These are phyloP conservation scores for Chaetomium strumarium DNA, from an alignment of 2,329 filamentous ascomycete species.

Conservation along the genomic window DNA sequence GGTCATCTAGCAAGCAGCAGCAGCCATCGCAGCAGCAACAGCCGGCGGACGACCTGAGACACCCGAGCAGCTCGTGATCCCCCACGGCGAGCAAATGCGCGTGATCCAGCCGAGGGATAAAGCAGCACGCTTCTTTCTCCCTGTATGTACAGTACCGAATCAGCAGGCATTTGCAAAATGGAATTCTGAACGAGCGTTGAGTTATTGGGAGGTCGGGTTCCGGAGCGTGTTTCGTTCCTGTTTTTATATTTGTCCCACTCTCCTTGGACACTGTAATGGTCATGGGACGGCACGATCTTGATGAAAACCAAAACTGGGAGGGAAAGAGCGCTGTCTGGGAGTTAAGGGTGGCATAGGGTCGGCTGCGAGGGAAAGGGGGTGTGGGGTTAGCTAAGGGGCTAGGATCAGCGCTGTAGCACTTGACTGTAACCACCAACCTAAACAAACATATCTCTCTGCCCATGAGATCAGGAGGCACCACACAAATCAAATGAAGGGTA, in stretches of 20 bases:
- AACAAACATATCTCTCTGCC: no score
- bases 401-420: no score
- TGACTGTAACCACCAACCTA: no score
- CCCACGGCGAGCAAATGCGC: neutral
- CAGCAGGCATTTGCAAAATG: conserved; percentile 18
- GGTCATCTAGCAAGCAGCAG: conserved; percentile 29
- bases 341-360: neutral
- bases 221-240: neutral
- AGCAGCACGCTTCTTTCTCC: neutral
- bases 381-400: no score
- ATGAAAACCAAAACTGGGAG: conserved; percentile 6
- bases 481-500: no score
- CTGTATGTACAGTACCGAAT: conserved; percentile 17
- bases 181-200: conserved; percentile 2
- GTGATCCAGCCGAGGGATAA: neutral
- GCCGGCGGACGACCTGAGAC: conserved; percentile 17
- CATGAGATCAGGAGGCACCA: no score
- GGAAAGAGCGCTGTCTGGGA: conserved; percentile 6
- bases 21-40: conserved; percentile 20
- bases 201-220: neutral
- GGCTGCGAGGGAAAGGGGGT: neutral
- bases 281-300: conserved; percentile 6
- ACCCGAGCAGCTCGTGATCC: conserved; percentile 10
- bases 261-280: conserved; percentile 5
- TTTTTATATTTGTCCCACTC: neutral